These are phyloP conservation scores for Dendrocalamus sinicus DNA, from an alignment of 176 grass and related monocot species.

Conservation along the genomic window DNA sequence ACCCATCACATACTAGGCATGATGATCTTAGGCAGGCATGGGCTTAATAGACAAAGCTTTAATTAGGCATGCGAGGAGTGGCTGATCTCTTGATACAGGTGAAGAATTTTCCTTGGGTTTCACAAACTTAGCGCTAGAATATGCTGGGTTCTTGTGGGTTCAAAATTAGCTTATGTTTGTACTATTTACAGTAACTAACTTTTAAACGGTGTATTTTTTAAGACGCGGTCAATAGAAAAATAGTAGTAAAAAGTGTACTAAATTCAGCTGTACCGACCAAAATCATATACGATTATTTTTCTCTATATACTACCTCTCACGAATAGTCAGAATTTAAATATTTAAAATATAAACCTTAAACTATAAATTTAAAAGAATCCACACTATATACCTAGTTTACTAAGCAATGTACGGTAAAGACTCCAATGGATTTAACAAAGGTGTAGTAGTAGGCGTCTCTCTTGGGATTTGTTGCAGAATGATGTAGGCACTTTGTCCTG, in stretches of 20 bases:
- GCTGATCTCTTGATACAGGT: slow-evolving; percentile 20
- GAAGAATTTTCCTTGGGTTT: slow-evolving; percentile 54
- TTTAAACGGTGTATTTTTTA: too few relatives aligned
- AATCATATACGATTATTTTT: too few relatives aligned
- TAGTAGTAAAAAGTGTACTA: too few relatives aligned
- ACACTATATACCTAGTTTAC: too few relatives aligned
- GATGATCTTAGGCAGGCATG: slow-evolving; percentile 49
- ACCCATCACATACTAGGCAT: too few relatives aligned
- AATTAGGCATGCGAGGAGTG: not conserved
- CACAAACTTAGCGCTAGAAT: not conserved
- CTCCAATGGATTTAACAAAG: slow-evolving; percentile 49
- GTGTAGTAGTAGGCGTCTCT: not conserved
- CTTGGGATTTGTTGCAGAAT: slow-evolving; percentile 59
- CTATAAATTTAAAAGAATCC: rapidly evolving
- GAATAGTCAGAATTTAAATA: too few relatives aligned
- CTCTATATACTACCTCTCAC: too few relatives aligned
- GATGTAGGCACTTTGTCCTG: slow-evolving; percentile 31
- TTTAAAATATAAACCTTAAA: too few relatives aligned
- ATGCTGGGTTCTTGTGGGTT: too few relatives aligned
- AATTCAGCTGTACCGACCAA: rapidly evolving
- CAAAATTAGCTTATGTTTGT: too few relatives aligned
- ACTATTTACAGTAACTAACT: too few relatives aligned
- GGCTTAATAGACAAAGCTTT: slow-evolving; percentile 15
- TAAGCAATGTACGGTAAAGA: not conserved
- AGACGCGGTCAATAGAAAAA: too few relatives aligned